Evolutionary conservation across 805 yeast species (phyloP).

Genomic region (Myxozyma kluyveri): DNA sequence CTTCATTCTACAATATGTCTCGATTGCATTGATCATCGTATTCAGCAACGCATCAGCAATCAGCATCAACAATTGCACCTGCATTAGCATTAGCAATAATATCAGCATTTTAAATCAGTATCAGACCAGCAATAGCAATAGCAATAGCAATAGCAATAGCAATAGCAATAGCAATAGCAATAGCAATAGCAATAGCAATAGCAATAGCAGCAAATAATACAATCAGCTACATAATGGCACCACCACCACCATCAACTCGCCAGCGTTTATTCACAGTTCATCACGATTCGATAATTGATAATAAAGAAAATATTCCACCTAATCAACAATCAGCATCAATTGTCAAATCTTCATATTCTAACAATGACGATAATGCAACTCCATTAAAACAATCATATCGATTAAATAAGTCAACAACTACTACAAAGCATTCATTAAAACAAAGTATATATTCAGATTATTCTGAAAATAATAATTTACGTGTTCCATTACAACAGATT

Average conservation of each 20-base stretch:
- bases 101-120: too few relatives aligned
- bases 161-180: not conserved
- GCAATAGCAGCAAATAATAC: not conserved
- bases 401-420: not conserved
- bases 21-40: too few relatives aligned
- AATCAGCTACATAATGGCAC: too few relatives aligned
- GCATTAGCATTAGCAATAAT: too few relatives aligned
- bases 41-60: too few relatives aligned
- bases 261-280: not conserved
- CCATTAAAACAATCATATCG: too few relatives aligned
- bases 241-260: not conserved
- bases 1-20: too few relatives aligned
- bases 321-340: too few relatives aligned
- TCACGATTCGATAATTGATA: not conserved
- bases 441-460: not conserved
- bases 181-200: not conserved
- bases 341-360: too few relatives aligned
- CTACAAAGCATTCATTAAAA: not conserved
- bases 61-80: too few relatives aligned
- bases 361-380: too few relatives aligned
- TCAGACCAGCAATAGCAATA: too few relatives aligned
- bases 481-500: conserved; percentile 18
- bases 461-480: not conserved
- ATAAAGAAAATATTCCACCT: conserved; percentile 22
- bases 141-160: not conserved